Evolutionary conservation across 2,329 filamentous ascomycete genomes (phyloP).

Genomic region (Ilyonectria robusta): DNA sequence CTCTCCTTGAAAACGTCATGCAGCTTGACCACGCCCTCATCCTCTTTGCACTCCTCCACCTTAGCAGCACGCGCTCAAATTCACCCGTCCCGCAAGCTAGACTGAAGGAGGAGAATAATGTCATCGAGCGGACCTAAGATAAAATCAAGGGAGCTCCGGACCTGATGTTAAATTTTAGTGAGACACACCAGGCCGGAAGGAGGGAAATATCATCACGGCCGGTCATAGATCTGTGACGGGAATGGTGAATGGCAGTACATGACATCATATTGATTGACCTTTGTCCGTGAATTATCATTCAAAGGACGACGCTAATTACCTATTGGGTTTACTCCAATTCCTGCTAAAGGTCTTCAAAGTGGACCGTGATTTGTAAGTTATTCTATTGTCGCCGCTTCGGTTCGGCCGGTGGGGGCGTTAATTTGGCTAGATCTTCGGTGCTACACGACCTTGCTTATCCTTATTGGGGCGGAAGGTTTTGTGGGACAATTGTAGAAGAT

Average conservation of each 20-base stretch:
- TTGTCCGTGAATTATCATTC: neutral
- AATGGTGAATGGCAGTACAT: no score
- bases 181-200: neutral
- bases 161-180: neutral
- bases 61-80: neutral
- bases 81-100: neutral
- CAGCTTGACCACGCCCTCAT: neutral
- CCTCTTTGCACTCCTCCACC: neutral
- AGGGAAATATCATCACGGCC: neutral
- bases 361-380: neutral
- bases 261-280: neutral
- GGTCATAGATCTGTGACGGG: no score
- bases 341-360: neutral
- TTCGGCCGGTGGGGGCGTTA: no score
- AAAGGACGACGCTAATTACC: neutral
- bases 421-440: neutral
- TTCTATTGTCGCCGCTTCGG: neutral
- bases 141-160: no score
- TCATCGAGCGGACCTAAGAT: neutral
- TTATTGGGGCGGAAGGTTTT: no score
- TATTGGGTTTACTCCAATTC: neutral
- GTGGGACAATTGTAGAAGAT: neutral
- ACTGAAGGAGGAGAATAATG: neutral
- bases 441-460: no score
- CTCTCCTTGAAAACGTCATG: neutral